phyloP scores from a whole-genome alignment of 305 asterid species.

The Fraxinus sp. region DNA sequence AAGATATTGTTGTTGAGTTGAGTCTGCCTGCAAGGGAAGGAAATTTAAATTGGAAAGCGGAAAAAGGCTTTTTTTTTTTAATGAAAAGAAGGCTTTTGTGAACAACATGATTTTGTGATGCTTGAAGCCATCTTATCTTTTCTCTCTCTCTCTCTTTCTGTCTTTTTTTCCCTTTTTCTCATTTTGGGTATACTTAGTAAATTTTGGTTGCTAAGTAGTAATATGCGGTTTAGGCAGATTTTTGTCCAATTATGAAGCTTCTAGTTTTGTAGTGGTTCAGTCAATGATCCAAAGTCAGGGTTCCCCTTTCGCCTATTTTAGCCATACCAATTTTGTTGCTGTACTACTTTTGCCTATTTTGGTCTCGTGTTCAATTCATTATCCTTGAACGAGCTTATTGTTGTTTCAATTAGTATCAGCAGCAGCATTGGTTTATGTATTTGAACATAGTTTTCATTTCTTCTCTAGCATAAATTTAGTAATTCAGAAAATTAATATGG shows the following conservation, averaged over 20 bases:
- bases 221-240: not conserved
- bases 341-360: not conserved
- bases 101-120: not conserved
- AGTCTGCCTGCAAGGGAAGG: not conserved
- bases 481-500: not conserved
- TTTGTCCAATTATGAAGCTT: slow-evolving; percentile 1
- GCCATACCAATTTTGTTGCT: not conserved
- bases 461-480: slow-evolving; percentile 6
- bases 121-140: not conserved
- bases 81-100: not conserved
- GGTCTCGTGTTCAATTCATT: not conserved
- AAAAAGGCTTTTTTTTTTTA: not conserved
- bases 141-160: not conserved
- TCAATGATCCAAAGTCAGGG: not conserved
- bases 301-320: slow-evolving; percentile 4
- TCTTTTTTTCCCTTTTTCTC: not conserved
- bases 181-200: not conserved
- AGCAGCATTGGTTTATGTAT: not conserved
- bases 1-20: not conserved
- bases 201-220: not conserved
- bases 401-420: slow-evolving; percentile 1
- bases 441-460: not conserved
- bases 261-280: not conserved
- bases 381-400: not conserved
- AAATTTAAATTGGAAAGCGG: not conserved